phyloP scores from a whole-genome alignment of 257 asterid genomes.

The Solanum infundibuliforme region DNA sequence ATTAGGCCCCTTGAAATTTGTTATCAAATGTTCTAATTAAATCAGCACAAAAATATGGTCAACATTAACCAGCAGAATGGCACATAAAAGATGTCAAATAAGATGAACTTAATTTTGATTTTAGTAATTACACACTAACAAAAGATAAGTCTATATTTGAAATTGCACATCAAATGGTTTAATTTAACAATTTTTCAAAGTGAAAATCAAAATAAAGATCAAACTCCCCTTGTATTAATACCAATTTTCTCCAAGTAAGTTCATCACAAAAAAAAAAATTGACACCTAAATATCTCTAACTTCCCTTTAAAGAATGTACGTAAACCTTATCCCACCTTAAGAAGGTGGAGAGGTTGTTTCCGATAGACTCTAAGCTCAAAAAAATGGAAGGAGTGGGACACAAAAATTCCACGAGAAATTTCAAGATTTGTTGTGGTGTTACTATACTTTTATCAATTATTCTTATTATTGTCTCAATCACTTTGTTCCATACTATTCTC shows the following conservation, averaged over 20 bases:
- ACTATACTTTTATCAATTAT: neutral
- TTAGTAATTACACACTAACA: neutral
- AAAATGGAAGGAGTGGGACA: neutral
- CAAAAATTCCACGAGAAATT: neutral
- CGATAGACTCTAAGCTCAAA: neutral
- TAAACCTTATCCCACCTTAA: neutral
- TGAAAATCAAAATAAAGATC: neutral
- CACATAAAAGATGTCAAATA: neutral
- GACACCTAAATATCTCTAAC: neutral
- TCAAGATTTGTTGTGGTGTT: conserved; percentile 7
- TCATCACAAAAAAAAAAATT: neutral
- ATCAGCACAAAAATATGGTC: neutral
- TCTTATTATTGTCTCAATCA: neutral
- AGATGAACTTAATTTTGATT: neutral
- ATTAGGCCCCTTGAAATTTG: neutral
- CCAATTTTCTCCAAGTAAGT: neutral
- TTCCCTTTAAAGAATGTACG: neutral
- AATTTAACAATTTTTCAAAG: neutral
- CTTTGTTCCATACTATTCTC: neutral
- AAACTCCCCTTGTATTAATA: neutral
- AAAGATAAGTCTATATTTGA: neutral
- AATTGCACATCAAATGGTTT: neutral
- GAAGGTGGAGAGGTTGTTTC: neutral
- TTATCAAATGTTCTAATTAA: neutral
- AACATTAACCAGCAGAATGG: neutral